A percentile compares a stretch with the other conserved stretches of the same genome.
Conservation (phyloP, 169 alveolate species). For the Eimeria nieschulzi region DNA sequence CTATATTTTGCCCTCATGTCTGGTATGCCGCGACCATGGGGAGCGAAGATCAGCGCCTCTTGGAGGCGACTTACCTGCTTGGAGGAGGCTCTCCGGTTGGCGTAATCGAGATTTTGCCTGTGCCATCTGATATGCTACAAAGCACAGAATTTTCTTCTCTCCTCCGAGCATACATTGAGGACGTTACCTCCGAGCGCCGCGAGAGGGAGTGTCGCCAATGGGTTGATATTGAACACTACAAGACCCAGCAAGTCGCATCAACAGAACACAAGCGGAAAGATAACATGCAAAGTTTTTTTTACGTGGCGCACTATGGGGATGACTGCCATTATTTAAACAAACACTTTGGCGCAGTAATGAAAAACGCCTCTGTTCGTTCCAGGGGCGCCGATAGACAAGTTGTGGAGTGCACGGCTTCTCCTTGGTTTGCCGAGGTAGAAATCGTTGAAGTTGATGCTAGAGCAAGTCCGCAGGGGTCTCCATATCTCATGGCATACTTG, state of each 20-base stretch:
- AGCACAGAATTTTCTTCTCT: conserved; percentile 39
- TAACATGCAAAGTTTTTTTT: too few relatives aligned
- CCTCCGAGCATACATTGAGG: conserved; percentile 22
- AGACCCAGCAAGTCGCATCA: background rate
- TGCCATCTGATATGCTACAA: conserved; percentile 8
- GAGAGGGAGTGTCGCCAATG: conserved; percentile 35
- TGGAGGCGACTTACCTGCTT: conserved; percentile 9
- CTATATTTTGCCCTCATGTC: too few relatives aligned
- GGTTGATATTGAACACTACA: conserved; percentile 31
- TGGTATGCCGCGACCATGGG: background rate
- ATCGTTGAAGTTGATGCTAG: background rate
- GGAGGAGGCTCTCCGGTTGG: conserved; percentile 1
- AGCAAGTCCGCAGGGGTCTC: background rate
- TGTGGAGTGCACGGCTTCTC: conserved; percentile 19
- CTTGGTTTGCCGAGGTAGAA: conserved; percentile 45
- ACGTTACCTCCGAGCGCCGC: conserved; percentile 7
- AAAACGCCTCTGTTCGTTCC: background rate
- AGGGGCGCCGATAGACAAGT: background rate
- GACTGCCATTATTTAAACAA: background rate
- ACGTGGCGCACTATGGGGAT: background rate
- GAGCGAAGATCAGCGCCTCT: background rate
- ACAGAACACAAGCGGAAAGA: background rate
- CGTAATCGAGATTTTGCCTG: background rate
- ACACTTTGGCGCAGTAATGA: conserved; percentile 18
- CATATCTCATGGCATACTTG: background rate